Conservation (phyloP, 768 basidiomycete species). For the Tephrocybe sp. region DNA sequence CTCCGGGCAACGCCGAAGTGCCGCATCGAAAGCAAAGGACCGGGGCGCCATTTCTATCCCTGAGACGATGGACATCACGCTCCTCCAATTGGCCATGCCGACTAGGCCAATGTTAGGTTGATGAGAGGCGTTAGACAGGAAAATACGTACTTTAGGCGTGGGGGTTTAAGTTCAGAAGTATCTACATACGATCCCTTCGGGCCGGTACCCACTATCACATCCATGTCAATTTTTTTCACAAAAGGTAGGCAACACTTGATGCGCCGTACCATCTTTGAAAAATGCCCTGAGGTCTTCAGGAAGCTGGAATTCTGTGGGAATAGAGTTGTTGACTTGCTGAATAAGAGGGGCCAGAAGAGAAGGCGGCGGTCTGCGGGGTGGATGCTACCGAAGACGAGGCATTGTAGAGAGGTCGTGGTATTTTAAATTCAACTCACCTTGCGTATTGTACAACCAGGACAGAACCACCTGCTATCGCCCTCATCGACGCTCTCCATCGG, state of each 20-base stretch:
- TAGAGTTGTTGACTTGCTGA: constrained; percentile 61
- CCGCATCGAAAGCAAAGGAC: constrained; percentile 93
- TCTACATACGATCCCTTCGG: constrained; percentile 85
- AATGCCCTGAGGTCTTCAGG: constrained; percentile 81
- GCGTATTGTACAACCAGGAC: constrained; percentile 65
- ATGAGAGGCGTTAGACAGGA: constrained; percentile 12
- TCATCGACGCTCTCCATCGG: constrained; percentile 89
- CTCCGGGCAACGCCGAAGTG: constrained; percentile 68
- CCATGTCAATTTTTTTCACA: constrained; percentile 15
- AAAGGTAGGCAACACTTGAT: constrained; percentile 8
- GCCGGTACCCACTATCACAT: constrained; percentile 73
- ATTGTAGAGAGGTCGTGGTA: constrained; percentile 15
- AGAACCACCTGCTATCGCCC: constrained; percentile 83
- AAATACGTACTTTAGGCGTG: constrained; percentile 75
- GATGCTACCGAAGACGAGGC: constrained; percentile 45
- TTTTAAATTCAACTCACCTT: constrained; percentile 47
- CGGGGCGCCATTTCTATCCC: constrained; percentile 78
- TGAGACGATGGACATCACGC: constrained; percentile 83
- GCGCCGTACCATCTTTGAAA: constrained; percentile 81
- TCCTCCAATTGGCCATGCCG: constrained; percentile 90
- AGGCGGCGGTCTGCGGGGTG: constrained; percentile 63
- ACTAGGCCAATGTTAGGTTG: constrained; percentile 34
- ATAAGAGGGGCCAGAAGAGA: constrained; percentile 75
- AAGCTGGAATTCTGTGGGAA: constrained; percentile 83
- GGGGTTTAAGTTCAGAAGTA: constrained; percentile 70